Conservation (phyloP, 176 grass and related monocot genomes). For the Triticum monococcum region DNA sequence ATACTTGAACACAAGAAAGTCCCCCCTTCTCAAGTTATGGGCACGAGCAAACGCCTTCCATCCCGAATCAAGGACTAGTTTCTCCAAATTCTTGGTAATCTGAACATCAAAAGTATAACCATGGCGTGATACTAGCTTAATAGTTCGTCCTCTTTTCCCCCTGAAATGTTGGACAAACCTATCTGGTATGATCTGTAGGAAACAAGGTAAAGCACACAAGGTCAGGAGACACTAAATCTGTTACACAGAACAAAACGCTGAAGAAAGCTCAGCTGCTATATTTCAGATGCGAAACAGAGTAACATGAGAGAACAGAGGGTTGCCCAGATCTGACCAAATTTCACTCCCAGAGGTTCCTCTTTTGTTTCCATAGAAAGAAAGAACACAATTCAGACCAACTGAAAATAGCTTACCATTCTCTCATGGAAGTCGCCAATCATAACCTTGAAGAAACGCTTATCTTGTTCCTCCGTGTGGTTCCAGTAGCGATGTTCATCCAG, state of each 20-base stretch:
- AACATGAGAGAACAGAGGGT: too few species aligned
- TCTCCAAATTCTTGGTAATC: background rate
- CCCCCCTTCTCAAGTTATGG: constrained; percentile 31
- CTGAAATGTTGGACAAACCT: constrained; percentile 36
- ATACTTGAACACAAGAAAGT: constrained; percentile 49
- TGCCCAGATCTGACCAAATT: too few species aligned
- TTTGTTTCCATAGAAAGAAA: too few species aligned
- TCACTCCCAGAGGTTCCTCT: too few species aligned
- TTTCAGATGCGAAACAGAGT: too few species aligned
- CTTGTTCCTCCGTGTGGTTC: background rate
- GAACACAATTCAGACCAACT: too few species aligned
- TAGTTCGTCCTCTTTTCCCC: background rate
- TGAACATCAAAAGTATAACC: constrained; percentile 26
- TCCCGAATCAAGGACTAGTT: constrained; percentile 16
- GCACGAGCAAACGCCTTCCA: constrained; percentile 43
- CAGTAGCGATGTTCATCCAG: background rate
- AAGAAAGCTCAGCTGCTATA: too few species aligned
- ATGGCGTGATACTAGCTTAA: constrained; percentile 28
- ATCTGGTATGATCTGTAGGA: constrained; percentile 39
- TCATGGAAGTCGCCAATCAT: constrained; percentile 23
- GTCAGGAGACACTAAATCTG: background rate
- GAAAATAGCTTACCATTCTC: constrained; percentile 12
- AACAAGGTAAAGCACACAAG: background rate
- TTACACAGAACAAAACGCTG: too few species aligned
- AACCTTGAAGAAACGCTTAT: constrained; percentile 17